Evolutionary conservation across 2,329 filamentous ascomycete species (phyloP).

Genomic region (Penicillium crustosum): DNA sequence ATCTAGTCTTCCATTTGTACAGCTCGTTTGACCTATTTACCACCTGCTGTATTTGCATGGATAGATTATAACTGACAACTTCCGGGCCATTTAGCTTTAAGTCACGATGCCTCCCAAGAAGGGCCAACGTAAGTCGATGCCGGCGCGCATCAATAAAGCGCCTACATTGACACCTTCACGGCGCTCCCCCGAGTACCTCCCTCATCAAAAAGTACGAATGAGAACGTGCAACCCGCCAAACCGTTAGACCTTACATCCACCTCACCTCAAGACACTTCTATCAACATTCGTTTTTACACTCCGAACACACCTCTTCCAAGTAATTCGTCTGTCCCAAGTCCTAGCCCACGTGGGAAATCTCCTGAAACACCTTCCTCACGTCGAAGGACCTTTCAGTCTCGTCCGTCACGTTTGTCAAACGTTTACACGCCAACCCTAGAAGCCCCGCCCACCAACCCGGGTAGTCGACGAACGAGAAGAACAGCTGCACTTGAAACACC

Average conservation of each 20-base stretch:
- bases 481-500: conserved; percentile 15
- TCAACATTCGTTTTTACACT: conserved; percentile 17
- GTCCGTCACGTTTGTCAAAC: conserved; percentile 24
- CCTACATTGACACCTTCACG: conserved; percentile 19
- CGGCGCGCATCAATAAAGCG: conserved; percentile 13
- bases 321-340: conserved; percentile 8
- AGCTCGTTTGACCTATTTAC: not conserved
- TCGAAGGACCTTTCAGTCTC: conserved; percentile 21
- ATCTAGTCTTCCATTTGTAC: not conserved
- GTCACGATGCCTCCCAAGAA: conserved; percentile 24
- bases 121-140: conserved; percentile 21
- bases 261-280: conserved; percentile 11
- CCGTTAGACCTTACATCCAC: conserved; percentile 11
- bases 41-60: not conserved
- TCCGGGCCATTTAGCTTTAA: conserved; percentile 2
- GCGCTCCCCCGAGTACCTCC: conserved; percentile 20
- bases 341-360: not conserved
- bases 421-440: conserved; percentile 23
- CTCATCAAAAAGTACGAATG: conserved; percentile 4
- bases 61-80: conserved; percentile 12
- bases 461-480: conserved; percentile 19
- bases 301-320: conserved; percentile 10
- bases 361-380: conserved; percentile 16
- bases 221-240: conserved; percentile 12
- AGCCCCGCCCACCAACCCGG: conserved; percentile 10